Evolutionary conservation across 2,329 filamentous ascomycete genomes (phyloP), one percentile per base, ranked within the genome.

Genomic region (Paramyrothecium roridum): DNA sequence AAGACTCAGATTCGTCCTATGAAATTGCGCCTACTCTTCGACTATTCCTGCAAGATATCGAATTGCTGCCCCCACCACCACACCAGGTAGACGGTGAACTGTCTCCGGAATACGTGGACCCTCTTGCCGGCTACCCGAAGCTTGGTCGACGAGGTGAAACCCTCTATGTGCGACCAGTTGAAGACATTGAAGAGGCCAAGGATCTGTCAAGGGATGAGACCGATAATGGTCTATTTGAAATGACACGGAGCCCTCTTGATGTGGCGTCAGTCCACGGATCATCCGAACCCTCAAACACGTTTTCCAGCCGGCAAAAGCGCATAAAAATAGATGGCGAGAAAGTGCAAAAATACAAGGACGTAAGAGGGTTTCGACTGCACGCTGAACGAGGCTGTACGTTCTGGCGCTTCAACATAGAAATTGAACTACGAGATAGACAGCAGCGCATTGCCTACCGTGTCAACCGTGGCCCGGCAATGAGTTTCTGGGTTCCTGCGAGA

Each of bases 401-500:
- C 73, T 99, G 95, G 95, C 85, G 92, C 46, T 99, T 98, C 80
- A 96, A 92, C 67, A 82, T 99, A 50, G 93, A 98, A 70, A 83
- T 99, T 52, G 93, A 99, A 72, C 83, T 99, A 17, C 81, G 83
- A 3, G 80, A 86, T 20, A 82, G 80, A 56, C 90, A 98, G 72
- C 85, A 93, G 64, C 88, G 93, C 43, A 89, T 99, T 60, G 93
- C 93, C 0, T 99, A 99, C 72, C 90, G 93, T 53, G 96, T 99
- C 76, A 99, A 99, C 67, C 83, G 88, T 49, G 93, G 95, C 1
- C 93, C 93, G 7, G 85, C 91, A 2, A 86, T 90, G 52, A 91
- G 89, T 1, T 99, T 99, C 70, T 99, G 95, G 93, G 91, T 99
- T 1, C 95, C 96, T 6, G 89, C 88, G 33, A 83, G 81, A 51